Conservation (phyloP, 306 rosid species). For the Quillaja saponaria region DNA sequence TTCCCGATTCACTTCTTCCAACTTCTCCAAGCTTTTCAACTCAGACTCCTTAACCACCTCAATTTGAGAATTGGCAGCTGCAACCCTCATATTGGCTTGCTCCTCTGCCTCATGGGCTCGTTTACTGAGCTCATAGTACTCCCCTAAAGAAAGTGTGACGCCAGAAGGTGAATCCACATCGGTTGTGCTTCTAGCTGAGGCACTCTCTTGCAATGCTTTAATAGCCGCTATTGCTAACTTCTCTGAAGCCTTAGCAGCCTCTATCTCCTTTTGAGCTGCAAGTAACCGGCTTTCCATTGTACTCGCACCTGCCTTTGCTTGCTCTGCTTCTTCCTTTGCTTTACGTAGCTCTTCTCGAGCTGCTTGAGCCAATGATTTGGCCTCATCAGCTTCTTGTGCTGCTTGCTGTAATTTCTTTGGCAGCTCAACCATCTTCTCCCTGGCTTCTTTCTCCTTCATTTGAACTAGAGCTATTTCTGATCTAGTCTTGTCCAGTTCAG, state of each 20-base stretch:
- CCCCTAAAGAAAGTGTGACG: constrained; percentile 81
- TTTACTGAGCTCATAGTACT: constrained; percentile 94
- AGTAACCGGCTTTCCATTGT: constrained; percentile 82
- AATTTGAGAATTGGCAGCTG: constrained; percentile 70
- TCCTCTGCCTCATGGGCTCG: constrained; percentile 94
- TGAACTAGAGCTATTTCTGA: constrained; percentile 85
- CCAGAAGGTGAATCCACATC: constrained; percentile 59
- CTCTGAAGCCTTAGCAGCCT: constrained; percentile 95
- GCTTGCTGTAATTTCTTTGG: constrained; percentile 80
- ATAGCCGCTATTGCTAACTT: constrained; percentile 84
- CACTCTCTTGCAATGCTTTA: constrained; percentile 94
- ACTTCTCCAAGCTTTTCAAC: constrained; percentile 66
- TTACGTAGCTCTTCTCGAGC: constrained; percentile 74
- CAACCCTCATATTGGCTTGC: constrained; percentile 74
- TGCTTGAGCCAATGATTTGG: constrained; percentile 67
- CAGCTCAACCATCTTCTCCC: constrained; percentile 68
- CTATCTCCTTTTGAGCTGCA: constrained; percentile 91
- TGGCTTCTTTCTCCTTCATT: constrained; percentile 92
- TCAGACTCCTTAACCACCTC: constrained; percentile 83
- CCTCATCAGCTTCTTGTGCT: constrained; percentile 82
- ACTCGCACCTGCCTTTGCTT: constrained; percentile 91
- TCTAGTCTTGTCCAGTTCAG: constrained; percentile 77
- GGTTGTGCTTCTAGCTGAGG: constrained; percentile 51
- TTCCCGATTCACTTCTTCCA: constrained; percentile 78
- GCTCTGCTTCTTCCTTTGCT: constrained; percentile 80